Conservation (phyloP, 108 stramenopile species). For the Conticribra weissflogii region DNA sequence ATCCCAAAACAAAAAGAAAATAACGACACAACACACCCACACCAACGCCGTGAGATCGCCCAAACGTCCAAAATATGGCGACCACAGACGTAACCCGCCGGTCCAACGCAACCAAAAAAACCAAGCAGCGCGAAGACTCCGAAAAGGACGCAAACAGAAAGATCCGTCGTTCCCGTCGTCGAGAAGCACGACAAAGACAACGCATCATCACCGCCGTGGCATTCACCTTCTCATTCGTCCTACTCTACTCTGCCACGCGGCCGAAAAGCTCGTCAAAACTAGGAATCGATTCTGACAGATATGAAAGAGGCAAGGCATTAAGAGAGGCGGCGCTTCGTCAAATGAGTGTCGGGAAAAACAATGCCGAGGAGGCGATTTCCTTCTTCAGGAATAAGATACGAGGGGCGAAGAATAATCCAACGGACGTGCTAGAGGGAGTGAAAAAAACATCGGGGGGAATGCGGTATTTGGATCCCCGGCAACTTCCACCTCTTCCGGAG, state of each 20-base stretch:
- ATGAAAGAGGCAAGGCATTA: conserved; percentile 26
- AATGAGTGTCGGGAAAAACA: neutral
- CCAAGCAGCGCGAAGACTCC: too few species aligned
- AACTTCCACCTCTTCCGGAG: conserved; percentile 41
- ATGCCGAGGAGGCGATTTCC: neutral
- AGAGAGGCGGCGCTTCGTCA: conserved; percentile 23
- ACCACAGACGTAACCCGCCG: too few species aligned
- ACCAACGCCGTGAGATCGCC: too few species aligned
- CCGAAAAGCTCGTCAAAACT: neutral
- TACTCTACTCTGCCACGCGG: neutral
- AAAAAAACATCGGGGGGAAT: conserved; percentile 19
- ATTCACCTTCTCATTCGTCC: neutral
- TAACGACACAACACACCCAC: too few species aligned
- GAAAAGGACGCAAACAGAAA: conserved; percentile 21
- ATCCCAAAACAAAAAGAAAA: too few species aligned
- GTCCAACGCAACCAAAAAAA: too few species aligned
- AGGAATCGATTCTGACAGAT: conserved; percentile 17
- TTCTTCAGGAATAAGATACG: neutral
- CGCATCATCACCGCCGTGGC: neutral
- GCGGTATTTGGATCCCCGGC: conserved; percentile 46
- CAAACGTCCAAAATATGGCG: too few species aligned
- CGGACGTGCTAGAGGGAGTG: too few species aligned
- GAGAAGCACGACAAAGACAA: conserved; percentile 16
- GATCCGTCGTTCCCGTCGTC: conserved; percentile 10
- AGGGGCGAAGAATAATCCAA: neutral